Evolutionary conservation across 306 rosid species (phyloP), one percentile per base, ranked within the genome.

Genomic region (Delonix regia): DNA sequence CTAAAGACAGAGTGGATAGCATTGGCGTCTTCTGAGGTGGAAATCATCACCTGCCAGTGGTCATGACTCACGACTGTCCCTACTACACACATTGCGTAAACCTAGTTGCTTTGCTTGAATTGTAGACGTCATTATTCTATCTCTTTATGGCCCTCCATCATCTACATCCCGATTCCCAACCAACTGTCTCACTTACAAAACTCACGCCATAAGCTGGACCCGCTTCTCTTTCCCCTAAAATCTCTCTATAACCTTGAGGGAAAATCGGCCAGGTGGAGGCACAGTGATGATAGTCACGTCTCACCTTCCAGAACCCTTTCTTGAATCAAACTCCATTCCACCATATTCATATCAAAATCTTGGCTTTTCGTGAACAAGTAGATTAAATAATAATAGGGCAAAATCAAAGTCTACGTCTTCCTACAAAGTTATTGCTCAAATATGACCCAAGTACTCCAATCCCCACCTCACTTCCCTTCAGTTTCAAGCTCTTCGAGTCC

Each of bases 401-500:
- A 10, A 10, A 56, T 55, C 63, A 28, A 82, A 83, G 80, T 81
- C 80, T 61, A 27, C 56, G 22, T 83, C 87, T 76, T 87, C 57
- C 33, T 45, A 51, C 61, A 63, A 60, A 15, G 70, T 45, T 18
- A 34, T 42, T 47, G 56, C 52, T 52, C 82, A 69, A 71, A 74
- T 21, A 94, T 94, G 99, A 87, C 93, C 18, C 91, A 94, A 83
- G 97, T 92, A 39, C 90, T 90, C 78, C 95, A 87, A 80, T 85
- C 87, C 49, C 85, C 88, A 75, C 87, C 91, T 73, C 93, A 89
- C 80, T 90, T 92, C 41, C 92, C 97, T 92, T 94, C 98, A 74
- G 65, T 92, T 52, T 83, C 98, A 92, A 92, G 97, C 90, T 87
- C 94, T 69, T 85, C 96, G 13, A 45, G 81, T 10, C 83, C 84